A percentile compares a stretch with the other conserved stretches of the same genome.
These are phyloP conservation scores for Arxiozyma telluris DNA, from an alignment of 1,139 yeast genomes.

Conservation along the genomic window DNA sequence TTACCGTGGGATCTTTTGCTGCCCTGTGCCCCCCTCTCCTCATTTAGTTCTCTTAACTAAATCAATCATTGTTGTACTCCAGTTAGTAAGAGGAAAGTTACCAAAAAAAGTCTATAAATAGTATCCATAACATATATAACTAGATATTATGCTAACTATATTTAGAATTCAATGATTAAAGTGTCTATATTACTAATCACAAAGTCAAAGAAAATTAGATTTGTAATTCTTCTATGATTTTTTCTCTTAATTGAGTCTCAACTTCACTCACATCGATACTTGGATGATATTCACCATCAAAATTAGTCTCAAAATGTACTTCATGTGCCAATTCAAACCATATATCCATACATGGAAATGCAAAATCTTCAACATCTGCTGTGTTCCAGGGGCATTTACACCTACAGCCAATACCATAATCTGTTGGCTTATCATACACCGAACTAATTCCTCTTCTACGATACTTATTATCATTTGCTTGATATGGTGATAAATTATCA, in stretches of 20 bases:
- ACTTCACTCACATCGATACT: slow-evolving; percentile 9
- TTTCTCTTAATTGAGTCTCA: slow-evolving; percentile 11
- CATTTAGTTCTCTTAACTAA: no score
- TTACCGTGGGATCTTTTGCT: no score
- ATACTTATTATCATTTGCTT: slow-evolving; percentile 22
- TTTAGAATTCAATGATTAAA: not conserved
- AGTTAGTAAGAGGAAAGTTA: no score
- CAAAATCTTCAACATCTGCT: slow-evolving; percentile 14
- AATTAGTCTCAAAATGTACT: slow-evolving; percentile 7
- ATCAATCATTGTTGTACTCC: no score
- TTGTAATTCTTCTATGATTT: not conserved
- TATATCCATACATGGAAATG: slow-evolving; percentile 11
- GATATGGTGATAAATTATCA: slow-evolving; percentile 33
- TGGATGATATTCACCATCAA: slow-evolving; percentile 10
- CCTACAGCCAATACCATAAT: slow-evolving; percentile 72
- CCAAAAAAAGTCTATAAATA: no score
- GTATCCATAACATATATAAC: no score
- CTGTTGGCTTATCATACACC: slow-evolving; percentile 19
- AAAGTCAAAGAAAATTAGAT: not conserved
- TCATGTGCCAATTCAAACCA: slow-evolving; percentile 13
- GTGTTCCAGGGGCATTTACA: slow-evolving; percentile 61
- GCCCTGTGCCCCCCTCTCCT: no score
- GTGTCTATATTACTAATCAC: not conserved
- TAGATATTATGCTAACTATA: no score
- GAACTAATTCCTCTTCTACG: slow-evolving; percentile 16